Conservation (phyloP, 345 rosid species). For the Eucalyptus erythrocorys region DNA sequence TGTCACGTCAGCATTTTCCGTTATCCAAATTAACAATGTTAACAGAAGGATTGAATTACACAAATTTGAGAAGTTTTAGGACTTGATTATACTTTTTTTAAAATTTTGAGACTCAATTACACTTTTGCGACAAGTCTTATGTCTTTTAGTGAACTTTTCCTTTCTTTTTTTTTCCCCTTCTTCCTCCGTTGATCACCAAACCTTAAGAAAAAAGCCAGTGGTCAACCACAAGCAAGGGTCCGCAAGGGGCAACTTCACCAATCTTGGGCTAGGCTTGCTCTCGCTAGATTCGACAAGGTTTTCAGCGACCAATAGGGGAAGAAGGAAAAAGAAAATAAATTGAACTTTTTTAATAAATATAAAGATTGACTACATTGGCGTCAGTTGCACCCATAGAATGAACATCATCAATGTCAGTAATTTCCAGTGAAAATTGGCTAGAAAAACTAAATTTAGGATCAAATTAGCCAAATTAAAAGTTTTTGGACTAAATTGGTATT, state of each 20-base stretch:
- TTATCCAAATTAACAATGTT: too few species aligned
- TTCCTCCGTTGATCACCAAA: neutral
- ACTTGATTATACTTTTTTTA: fast-evolving
- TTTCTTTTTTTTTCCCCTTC: neutral
- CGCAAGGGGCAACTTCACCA: fast-evolving
- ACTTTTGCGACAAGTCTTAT: too few species aligned
- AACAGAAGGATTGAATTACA: too few species aligned
- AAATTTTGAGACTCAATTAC: too few species aligned
- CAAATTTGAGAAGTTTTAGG: too few species aligned
- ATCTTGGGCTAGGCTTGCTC: neutral
- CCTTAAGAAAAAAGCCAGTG: neutral
- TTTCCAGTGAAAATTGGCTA: too few species aligned
- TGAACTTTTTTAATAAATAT: too few species aligned
- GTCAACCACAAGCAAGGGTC: neutral
- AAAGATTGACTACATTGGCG: neutral
- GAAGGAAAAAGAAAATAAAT: too few species aligned
- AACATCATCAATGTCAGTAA: fast-evolving
- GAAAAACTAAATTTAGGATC: fast-evolving
- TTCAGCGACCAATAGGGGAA: fast-evolving
- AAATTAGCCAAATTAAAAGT: neutral
- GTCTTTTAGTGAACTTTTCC: neutral
- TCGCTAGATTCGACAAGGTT: fast-evolving
- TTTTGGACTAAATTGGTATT: too few species aligned
- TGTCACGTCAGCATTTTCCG: fast-evolving
- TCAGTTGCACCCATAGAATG: fast-evolving